Percentiles rank a stretch among this genome's conserved stretches.
These are phyloP conservation scores for Trichoderma gracile DNA, from an alignment of 2,329 filamentous ascomycete genomes.

Conservation along the genomic window DNA sequence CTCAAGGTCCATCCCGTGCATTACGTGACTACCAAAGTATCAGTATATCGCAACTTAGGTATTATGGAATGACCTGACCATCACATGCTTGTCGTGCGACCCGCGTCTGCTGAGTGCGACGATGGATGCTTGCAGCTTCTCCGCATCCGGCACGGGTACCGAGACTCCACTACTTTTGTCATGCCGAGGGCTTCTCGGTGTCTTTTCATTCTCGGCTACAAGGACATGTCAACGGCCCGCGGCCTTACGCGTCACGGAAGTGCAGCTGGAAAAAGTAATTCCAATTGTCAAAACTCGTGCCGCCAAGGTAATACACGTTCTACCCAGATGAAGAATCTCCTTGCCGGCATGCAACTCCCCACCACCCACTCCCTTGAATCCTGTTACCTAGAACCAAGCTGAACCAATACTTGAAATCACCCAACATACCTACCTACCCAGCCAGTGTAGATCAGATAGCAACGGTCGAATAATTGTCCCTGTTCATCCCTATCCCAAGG, in stretches of 20 bases:
- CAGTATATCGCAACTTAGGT: background rate
- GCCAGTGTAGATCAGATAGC: background rate
- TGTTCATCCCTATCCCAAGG: background rate
- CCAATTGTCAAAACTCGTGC: background rate
- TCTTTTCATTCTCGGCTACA: conserved; percentile 1
- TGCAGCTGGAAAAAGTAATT: background rate
- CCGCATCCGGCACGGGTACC: conserved; percentile 6
- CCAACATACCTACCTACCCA: conserved; percentile 1
- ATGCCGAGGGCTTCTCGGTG: conserved; percentile 14
- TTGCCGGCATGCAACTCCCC: background rate
- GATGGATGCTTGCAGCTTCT: background rate
- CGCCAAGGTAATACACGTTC: background rate
- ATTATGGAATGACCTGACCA: background rate
- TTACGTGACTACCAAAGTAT: background rate
- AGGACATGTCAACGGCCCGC: background rate
- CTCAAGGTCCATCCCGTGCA: background rate
- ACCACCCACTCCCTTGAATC: background rate
- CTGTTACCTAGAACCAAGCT: background rate
- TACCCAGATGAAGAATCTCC: background rate
- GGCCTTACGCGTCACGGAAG: background rate
- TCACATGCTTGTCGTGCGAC: conserved; percentile 16
- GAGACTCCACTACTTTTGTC: conserved; percentile 4
- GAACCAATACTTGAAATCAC: background rate
- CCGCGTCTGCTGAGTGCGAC: background rate
- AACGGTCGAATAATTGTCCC: background rate